phyloP scores from a whole-genome alignment of 345 rosid genomes.

The Iberis pinnata region DNA sequence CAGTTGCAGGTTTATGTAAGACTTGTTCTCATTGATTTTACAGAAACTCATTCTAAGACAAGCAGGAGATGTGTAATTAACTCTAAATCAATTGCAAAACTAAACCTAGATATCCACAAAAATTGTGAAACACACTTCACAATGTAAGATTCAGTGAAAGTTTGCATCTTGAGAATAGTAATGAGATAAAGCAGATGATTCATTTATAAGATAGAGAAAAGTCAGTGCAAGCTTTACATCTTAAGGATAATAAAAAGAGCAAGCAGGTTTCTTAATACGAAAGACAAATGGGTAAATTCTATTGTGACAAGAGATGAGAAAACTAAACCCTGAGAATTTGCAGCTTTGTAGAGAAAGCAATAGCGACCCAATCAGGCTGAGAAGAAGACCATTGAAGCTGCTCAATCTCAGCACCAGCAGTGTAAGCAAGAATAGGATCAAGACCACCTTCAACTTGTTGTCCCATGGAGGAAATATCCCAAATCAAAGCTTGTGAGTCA shows the following conservation, averaged over 20 bases:
- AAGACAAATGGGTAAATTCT: constrained; percentile 1
- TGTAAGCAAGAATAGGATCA: constrained; percentile 90
- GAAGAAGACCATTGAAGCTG: constrained; percentile 97
- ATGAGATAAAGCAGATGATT: constrained; percentile 13
- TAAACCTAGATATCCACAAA: too few relatives aligned
- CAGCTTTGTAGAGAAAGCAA: constrained; percentile 85
- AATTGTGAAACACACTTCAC: neutral
- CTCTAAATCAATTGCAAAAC: too few relatives aligned
- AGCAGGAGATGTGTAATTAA: neutral
- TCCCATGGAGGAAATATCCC: constrained; percentile 94
- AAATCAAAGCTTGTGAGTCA: constrained; percentile 90
- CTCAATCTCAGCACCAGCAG: constrained; percentile 94
- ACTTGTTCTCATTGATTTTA: neutral
- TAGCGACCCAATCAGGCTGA: constrained; percentile 99
- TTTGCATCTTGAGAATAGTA: neutral
- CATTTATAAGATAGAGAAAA: constrained; percentile 9
- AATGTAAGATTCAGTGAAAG: constrained; percentile 2
- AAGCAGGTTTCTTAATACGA: neutral
- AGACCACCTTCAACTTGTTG: constrained; percentile 94
- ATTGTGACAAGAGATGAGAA: neutral
- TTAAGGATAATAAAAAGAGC: constrained; percentile 13
- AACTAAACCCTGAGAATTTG: constrained; percentile 85
- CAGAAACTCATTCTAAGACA: neutral
- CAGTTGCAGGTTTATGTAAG: neutral
- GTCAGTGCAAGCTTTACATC: constrained; percentile 25